A percentile compares a stretch with the other conserved stretches of the same genome.
These are phyloP conservation scores for Trifolium pratense DNA, from an alignment of 306 rosid species.

Conservation along the genomic window DNA sequence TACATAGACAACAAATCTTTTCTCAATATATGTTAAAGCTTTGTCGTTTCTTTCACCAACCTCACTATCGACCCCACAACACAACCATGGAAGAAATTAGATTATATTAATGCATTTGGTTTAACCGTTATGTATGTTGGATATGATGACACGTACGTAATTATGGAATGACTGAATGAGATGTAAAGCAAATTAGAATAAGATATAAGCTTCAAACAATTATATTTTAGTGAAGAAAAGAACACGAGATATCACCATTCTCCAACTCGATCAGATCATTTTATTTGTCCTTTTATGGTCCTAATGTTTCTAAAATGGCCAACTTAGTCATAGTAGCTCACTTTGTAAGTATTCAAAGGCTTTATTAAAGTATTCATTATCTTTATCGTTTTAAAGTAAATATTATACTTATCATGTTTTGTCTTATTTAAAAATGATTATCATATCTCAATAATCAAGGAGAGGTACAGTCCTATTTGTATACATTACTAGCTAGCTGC, in stretches of 20 bases:
- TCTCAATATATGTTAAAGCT: not conserved
- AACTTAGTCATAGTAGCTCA: constrained; percentile 39
- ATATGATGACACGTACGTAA: constrained; percentile 69
- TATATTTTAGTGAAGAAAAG: constrained; percentile 30
- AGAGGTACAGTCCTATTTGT: constrained; percentile 1
- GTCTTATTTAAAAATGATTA: constrained; percentile 25
- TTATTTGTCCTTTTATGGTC: constrained; percentile 50
- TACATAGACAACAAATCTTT: too few relatives aligned
- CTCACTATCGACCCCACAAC: constrained; percentile 26
- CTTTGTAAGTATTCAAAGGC: constrained; percentile 34
- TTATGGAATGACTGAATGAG: constrained; percentile 42
- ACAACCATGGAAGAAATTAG: constrained; percentile 61
- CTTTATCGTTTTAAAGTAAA: not conserved
- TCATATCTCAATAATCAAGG: constrained; percentile 45
- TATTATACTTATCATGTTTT: constrained; percentile 28
- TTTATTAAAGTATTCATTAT: constrained; percentile 4
- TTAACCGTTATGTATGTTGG: constrained; percentile 47
- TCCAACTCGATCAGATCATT: constrained; percentile 58
- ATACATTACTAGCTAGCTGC: constrained; percentile 17
- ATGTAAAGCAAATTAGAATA: constrained; percentile 37
- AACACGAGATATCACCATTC: constrained; percentile 43
- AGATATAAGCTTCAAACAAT: not conserved
- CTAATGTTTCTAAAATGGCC: constrained; percentile 37
- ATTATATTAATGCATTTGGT: constrained; percentile 42
- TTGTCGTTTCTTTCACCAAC: constrained; percentile 45